Evolutionary conservation across 23 red algal genomes (phyloP).

Genomic region (Pyropia yezoensis): DNA sequence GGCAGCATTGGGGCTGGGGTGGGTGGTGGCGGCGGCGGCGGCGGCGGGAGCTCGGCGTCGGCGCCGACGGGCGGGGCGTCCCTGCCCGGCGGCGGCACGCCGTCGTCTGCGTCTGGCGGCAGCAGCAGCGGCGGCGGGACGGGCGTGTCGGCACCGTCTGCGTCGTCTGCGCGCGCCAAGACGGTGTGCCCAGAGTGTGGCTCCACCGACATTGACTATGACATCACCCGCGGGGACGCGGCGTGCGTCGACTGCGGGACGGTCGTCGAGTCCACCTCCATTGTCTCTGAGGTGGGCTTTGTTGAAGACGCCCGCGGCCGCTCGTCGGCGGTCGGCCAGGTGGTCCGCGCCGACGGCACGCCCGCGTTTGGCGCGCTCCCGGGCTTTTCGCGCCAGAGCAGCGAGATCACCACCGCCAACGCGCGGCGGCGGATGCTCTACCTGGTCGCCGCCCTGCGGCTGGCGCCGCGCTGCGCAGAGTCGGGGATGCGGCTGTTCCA

Average conservation of each 20-base stretch:
- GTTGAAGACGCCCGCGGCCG: slow-evolving; percentile 71
- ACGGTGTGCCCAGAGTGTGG: slow-evolving; percentile 60
- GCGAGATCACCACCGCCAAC: slow-evolving; percentile 60
- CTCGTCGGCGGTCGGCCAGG: slow-evolving; percentile 60
- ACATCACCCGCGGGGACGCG: slow-evolving; percentile 57
- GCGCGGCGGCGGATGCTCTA: slow-evolving; percentile 47
- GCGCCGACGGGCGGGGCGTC: too few relatives aligned
- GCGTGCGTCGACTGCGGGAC: slow-evolving; percentile 65
- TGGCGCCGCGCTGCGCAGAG: slow-evolving; percentile 48
- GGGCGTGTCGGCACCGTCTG: too few relatives aligned
- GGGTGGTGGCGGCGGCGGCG: too few relatives aligned
- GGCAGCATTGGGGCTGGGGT: too few relatives aligned
- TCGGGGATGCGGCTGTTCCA: slow-evolving; percentile 65
- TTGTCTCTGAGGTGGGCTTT: slow-evolving; percentile 82
- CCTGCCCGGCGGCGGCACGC: too few relatives aligned
- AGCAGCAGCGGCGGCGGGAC: too few relatives aligned
- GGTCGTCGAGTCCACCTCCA: slow-evolving; percentile 73
- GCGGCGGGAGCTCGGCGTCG: too few relatives aligned
- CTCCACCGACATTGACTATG: slow-evolving; percentile 59
- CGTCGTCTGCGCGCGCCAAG: too few relatives aligned
- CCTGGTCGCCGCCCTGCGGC: slow-evolving; percentile 47
- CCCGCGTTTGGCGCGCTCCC: slow-evolving; percentile 23
- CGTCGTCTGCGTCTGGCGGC: too few relatives aligned
- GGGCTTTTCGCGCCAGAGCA: slow-evolving; percentile 43
- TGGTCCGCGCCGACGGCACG: slow-evolving; percentile 41